These are phyloP conservation scores for Fusarium sterilihyphosum DNA, from an alignment of 2,329 filamentous ascomycete genomes.

Conservation along the genomic window DNA sequence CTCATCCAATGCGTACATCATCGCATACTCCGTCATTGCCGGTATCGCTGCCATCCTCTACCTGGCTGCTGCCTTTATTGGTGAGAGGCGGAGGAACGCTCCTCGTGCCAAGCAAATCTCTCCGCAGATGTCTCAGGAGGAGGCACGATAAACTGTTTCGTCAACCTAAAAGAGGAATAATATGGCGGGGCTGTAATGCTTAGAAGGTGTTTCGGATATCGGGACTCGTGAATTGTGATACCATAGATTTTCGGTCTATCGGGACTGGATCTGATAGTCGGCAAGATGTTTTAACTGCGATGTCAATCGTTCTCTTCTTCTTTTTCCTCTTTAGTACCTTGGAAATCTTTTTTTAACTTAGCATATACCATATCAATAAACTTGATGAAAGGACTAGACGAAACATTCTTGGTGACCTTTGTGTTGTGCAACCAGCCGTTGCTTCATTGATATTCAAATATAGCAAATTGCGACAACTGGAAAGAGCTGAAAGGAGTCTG, in stretches of 20 bases:
- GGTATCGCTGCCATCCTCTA: conserved; percentile 61
- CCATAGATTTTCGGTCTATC: conserved; percentile 13
- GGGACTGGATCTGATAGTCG: neutral
- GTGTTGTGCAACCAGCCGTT: neutral
- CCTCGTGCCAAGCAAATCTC: conserved; percentile 32
- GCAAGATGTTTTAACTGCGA: neutral
- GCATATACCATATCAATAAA: neutral
- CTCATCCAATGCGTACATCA: conserved; percentile 53
- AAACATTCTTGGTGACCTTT: neutral
- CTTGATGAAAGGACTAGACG: neutral
- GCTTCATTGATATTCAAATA: neutral
- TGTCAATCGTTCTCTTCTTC: neutral
- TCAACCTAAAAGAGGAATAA: neutral
- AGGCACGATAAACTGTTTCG: conserved; percentile 10
- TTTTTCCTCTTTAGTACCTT: neutral
- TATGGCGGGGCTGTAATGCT: neutral
- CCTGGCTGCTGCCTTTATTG: conserved; percentile 41
- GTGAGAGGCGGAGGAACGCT: conserved; percentile 23
- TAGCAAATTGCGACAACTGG: neutral
- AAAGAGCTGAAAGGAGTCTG: neutral
- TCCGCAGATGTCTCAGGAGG: conserved; percentile 40
- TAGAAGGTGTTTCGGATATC: conserved; percentile 14
- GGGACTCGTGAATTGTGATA: conserved; percentile 23
- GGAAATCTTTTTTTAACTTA: neutral
- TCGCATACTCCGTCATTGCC: conserved; percentile 66